Percentiles rank a stretch among this genome's conserved stretches.
These are phyloP conservation scores for Penicillium rolfsii DNA, from an alignment of 2,329 filamentous ascomycete species.

Conservation along the genomic window DNA sequence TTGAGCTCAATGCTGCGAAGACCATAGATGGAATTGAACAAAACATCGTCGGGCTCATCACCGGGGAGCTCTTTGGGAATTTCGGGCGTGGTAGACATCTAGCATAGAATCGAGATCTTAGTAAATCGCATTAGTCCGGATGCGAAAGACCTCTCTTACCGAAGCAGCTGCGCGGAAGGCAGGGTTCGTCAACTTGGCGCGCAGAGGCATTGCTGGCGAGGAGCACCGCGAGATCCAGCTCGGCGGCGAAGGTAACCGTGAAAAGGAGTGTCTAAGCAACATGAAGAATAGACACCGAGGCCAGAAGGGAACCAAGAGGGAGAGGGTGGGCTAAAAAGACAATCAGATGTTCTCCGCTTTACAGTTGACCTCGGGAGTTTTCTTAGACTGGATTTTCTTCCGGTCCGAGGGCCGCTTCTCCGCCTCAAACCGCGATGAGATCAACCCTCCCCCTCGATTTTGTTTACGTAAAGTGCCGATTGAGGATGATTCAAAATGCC, in stretches of 20 bases:
- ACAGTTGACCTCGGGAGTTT: constrained; percentile 34
- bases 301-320: constrained; percentile 21
- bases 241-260: constrained; percentile 47
- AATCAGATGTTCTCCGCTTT: constrained; percentile 36
- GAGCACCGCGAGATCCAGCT: constrained; percentile 52
- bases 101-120: constrained; percentile 23
- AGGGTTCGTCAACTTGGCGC: constrained; percentile 71
- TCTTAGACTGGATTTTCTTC: constrained; percentile 33
- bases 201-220: constrained; percentile 71
- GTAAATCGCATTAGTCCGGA: neutral
- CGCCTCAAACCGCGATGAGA: constrained; percentile 21
- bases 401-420: constrained; percentile 30
- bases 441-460: neutral
- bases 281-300: constrained; percentile 40
- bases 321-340: constrained; percentile 24
- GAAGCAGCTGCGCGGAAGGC: constrained; percentile 57
- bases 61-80: constrained; percentile 60
- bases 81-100: constrained; percentile 50
- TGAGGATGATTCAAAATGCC: too few species aligned
- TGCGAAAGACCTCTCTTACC: constrained; percentile 46
- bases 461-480: constrained; percentile 7
- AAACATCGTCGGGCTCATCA: constrained; percentile 85
- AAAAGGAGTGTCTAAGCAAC: constrained; percentile 48
- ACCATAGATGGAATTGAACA: constrained; percentile 87
- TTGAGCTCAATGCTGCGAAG: constrained; percentile 93